Evolutionary conservation across 192 early-diverging fungal species (phyloP), one percentile per base, ranked within the genome.

Genomic region (Mortierella hygrophila): DNA sequence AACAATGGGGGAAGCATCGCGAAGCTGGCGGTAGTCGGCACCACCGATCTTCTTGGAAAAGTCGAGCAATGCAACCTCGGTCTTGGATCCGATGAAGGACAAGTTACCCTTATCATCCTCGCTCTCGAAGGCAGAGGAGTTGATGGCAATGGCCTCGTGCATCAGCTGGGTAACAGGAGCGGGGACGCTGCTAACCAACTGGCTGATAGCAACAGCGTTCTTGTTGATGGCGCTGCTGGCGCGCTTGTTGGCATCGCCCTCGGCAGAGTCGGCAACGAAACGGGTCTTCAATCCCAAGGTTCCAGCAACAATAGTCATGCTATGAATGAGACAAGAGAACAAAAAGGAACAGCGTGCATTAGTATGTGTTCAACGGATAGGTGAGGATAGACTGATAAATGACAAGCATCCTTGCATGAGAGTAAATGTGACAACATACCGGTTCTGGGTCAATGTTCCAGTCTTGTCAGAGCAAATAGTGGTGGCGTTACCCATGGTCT

Each of bases 391-490:
- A 47, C 37, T 41, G 2, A 73, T 10, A 37, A 49, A 37, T 54
- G 60, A 54, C 29, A 77, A 74, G 23, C 35, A 42, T 40, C 38
- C 38, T 40, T 37, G 23, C 35, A 68, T 73, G 11, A 68, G 26
- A 60, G 44, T 46, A 11, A 46, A 46, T 9, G 20, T 44, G n/a
- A 47, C 10, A 46, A 65, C 83, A n/a, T 86, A 86, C 84, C 84
- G 84, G 92, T 99, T 99, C 77, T 97, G 95, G 11, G 98, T 99
- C 68, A 99, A 89, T 21, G 98, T 99, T 55, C 98, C 98, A 2
- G 98, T 99, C 89, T 99, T 99, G 91, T 99, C 98, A 41, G 97
- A 97, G 90, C 98, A 99, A 55, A 99, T 94, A 8, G 98, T 98
- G 32, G 98, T 99, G 38, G 98, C 98, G 78, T 97, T 98, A 80